phyloP scores from a whole-genome alignment of 2,329 filamentous ascomycete genomes.

The Calonectria crousiana region DNA sequence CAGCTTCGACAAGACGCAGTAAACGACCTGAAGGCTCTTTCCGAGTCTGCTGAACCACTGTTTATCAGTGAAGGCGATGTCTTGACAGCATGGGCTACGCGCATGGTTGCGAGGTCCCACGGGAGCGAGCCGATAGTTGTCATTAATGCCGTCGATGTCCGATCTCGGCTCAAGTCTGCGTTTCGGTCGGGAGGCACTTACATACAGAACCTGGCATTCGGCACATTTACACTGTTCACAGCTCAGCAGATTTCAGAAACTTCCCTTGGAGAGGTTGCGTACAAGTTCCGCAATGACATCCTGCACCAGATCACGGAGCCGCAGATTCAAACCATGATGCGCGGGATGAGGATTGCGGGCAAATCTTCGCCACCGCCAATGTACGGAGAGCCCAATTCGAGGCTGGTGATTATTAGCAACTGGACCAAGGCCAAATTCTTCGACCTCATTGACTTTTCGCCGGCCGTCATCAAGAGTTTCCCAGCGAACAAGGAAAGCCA shows the following conservation, averaged over 20 bases:
- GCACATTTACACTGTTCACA: background rate
- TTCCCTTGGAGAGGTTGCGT: background rate
- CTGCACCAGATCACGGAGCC: conserved; percentile 12
- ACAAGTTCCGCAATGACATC: conserved; percentile 15
- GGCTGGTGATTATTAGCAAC: conserved; percentile 17
- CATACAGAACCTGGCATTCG: conserved; percentile 15
- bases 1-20: background rate
- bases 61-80: conserved; percentile 23
- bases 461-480: conserved; percentile 9
- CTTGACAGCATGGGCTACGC: conserved; percentile 14
- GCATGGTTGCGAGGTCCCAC: background rate
- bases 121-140: background rate
- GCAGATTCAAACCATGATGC: conserved; percentile 3
- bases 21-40: conserved; percentile 3
- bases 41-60: background rate
- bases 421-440: conserved; percentile 26
- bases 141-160: conserved; percentile 8
- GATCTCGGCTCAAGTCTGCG: conserved; percentile 3
- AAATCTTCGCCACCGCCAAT: background rate
- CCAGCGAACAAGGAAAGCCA: background rate
- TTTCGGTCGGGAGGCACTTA: background rate
- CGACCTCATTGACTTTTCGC: conserved; percentile 16
- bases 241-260: background rate
- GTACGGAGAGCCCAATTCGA: conserved; percentile 13
- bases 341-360: background rate